These are phyloP conservation scores for Rhododendron henanense DNA, from an alignment of 148 eudicot genomes.

Conservation along the genomic window DNA sequence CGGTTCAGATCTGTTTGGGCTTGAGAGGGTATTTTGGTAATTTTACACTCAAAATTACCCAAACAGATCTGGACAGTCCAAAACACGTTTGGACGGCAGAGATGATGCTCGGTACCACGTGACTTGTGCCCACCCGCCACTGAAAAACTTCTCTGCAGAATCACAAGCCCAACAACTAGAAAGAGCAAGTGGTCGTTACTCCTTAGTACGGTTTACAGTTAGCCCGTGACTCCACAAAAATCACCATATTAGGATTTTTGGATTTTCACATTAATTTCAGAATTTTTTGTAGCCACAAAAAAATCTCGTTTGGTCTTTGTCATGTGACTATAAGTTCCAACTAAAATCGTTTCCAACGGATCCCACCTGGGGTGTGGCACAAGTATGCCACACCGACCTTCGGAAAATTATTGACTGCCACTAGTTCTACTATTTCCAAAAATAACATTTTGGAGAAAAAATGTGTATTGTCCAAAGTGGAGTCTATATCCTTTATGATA, in stretches of 20 bases:
- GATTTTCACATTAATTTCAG: not conserved
- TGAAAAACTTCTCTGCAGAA: no score
- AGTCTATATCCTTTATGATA: no score
- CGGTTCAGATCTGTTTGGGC: no score
- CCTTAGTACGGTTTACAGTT: not conserved
- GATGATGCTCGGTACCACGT: no score
- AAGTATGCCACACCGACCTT: no score
- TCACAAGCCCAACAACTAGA: not conserved
- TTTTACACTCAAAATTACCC: no score
- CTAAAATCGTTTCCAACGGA: no score
- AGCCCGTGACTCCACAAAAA: not conserved
- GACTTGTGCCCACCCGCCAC: no score
- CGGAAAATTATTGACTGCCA: not conserved
- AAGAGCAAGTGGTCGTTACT: not conserved
- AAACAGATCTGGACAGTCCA: no score
- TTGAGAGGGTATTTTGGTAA: no score
- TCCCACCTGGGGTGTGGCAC: no score
- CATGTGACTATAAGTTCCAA: not conserved
- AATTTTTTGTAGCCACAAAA: not conserved
- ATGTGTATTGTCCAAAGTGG: not conserved
- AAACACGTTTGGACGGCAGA: no score
- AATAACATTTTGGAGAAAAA: slow-evolving; percentile 14
- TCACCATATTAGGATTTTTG: not conserved
- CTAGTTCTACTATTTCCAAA: not conserved
- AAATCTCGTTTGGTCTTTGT: not conserved